Conservation (phyloP, 2,329 filamentous ascomycete genomes). For the Phaeoacremonium minimum region DNA sequence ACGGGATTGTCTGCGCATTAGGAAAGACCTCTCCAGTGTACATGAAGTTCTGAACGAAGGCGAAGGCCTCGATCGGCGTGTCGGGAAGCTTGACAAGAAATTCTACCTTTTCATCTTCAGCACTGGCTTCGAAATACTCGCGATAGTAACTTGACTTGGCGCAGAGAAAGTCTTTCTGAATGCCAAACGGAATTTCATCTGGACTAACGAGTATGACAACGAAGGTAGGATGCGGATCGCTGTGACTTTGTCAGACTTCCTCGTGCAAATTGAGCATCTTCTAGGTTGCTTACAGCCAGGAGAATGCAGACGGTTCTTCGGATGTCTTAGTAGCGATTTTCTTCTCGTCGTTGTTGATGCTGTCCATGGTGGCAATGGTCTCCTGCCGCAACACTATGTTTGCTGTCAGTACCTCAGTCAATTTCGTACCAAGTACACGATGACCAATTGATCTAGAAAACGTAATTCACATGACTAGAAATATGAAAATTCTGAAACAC, state of each 20-base stretch:
- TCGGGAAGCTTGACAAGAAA: slow-evolving; percentile 46
- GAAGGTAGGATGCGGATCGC: slow-evolving; percentile 51
- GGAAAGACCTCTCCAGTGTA: slow-evolving; percentile 46
- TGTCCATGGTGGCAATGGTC: too few relatives aligned
- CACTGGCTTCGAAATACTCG: slow-evolving; percentile 33
- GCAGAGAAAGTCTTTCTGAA: slow-evolving; percentile 56
- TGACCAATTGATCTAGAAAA: too few relatives aligned
- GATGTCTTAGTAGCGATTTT: background rate
- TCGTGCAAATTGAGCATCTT: too few relatives aligned
- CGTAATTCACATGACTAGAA: too few relatives aligned
- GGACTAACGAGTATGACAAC: slow-evolving; percentile 50
- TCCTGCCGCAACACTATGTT: too few relatives aligned
- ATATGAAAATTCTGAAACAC: too few relatives aligned
- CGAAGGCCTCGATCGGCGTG: slow-evolving; percentile 44
- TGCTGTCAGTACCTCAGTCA: too few relatives aligned
- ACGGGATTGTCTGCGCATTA: slow-evolving; percentile 34
- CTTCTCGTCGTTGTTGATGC: background rate
- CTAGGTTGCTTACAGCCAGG: slow-evolving; percentile 7
- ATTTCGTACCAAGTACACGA: too few relatives aligned
- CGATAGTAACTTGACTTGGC: slow-evolving; percentile 45
- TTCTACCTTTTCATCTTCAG: slow-evolving; percentile 36
- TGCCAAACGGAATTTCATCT: slow-evolving; percentile 48
- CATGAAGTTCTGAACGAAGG: slow-evolving; percentile 49
- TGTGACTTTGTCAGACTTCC: too few relatives aligned
- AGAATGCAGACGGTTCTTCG: slow-evolving; percentile 4